Evolutionary conservation across 768 basidiomycete species (phyloP), one percentile per base, ranked within the genome.

Genomic region (Lanmaoa pseudosensibilis): DNA sequence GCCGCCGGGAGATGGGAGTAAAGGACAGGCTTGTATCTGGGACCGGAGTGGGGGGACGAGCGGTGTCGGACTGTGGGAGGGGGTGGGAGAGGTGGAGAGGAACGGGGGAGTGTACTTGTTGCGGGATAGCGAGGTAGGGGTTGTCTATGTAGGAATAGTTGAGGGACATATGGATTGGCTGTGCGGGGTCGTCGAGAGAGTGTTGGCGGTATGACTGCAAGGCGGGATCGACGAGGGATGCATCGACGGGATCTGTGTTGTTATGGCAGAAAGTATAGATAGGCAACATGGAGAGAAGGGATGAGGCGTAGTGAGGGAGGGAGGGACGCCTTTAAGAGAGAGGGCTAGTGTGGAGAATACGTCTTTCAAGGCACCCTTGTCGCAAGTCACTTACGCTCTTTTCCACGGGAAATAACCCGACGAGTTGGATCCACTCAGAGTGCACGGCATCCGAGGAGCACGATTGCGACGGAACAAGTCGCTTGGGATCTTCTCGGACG

Each of bases 371-470:
- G 38, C 8, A 39, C 38, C 4, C 11, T 40, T 27, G 32, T 32
- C 39, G 39, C 3, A 10, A 19, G 39, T 40, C 39, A 27, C 43
- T 19, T 23, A 27, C 38, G 11, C 19, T 33, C n/a, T 36, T 52
- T 37, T 52, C 53, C 54, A 55, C 52, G 54, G 54, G 27, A 4
- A 27, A 27, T 27, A 27, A 27, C 7, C 27, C 27, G 27, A 54
- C 51, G n/a, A 19, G 21, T 6, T n/a, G 46, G 39, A 49, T 52
- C 32, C 51, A 36, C 55, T 46, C 30, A 5, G 30, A 21, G 8
- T 4, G 57, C 47, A 59, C 59, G 66, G 62, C 49, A 58, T 69
- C 67, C 67, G 67, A 70, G 67, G 68, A 68, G 48, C 25, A 36
- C 33, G 25, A 45, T 45, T 12, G 16, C 10, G 25, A 45, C 23